Percentiles rank a stretch among this genome's conserved stretches.
Conservation (phyloP, 352 stramenopile genomes). For the Globisporangium viniferum region DNA sequence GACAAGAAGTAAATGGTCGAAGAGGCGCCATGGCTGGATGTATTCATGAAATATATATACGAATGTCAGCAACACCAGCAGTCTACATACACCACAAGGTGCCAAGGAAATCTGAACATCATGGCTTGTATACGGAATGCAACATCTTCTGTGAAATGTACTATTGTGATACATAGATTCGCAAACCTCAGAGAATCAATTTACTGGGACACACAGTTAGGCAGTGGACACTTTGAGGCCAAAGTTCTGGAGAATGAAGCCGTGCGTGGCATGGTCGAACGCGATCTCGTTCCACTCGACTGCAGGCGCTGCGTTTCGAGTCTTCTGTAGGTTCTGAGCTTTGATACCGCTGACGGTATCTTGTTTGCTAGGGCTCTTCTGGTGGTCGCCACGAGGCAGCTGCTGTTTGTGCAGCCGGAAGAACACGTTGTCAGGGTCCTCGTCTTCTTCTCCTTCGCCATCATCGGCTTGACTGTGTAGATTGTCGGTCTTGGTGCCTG, state of each 20-base stretch:
- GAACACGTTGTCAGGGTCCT: constrained; percentile 24
- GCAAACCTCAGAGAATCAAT: not conserved
- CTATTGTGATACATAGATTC: not conserved
- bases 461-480: not conserved
- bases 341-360: too few relatives aligned
- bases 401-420: constrained; percentile 24
- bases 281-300: constrained; percentile 37
- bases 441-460: too few relatives aligned
- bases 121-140: not conserved
- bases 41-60: not conserved
- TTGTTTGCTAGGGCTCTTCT: not conserved
- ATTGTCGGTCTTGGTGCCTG: not conserved
- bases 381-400: constrained; percentile 3
- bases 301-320: not conserved
- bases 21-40: not conserved
- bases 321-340: not conserved
- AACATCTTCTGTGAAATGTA: not conserved
- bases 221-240: constrained; percentile 21
- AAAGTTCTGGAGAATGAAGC: constrained; percentile 53
- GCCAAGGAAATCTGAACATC: not conserved
- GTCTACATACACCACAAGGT: not conserved
- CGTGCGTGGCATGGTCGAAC: constrained; percentile 25
- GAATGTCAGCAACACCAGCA: not conserved
- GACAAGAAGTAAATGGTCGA: constrained; percentile 8
- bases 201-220: not conserved